A percentile compares a stretch with the other conserved stretches of the same genome.
phyloP scores from a whole-genome alignment of 2,329 filamentous ascomycete genomes.

The Epichloe hybrida region DNA sequence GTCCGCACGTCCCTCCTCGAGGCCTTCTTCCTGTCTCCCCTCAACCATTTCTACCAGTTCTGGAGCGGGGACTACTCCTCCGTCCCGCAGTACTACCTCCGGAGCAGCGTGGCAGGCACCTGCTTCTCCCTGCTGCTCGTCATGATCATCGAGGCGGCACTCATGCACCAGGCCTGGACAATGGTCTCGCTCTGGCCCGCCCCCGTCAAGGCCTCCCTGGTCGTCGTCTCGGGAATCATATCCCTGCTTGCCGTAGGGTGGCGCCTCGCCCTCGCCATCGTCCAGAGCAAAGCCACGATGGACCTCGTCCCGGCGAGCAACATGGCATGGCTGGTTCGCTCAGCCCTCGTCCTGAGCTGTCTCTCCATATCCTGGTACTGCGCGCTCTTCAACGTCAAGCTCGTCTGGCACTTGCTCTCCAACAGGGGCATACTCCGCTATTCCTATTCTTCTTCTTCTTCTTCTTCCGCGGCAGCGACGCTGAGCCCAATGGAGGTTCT shows the following conservation, averaged over 20 bases:
- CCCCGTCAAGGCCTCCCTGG: constrained; percentile 18
- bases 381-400: constrained; percentile 38
- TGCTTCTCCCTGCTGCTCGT: constrained; percentile 30
- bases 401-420: constrained; percentile 32
- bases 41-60: constrained; percentile 46
- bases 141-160: constrained; percentile 30
- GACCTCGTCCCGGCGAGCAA: constrained; percentile 9
- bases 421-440: constrained; percentile 34
- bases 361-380: constrained; percentile 39
- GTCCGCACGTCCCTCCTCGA: constrained; percentile 44
- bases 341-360: constrained; percentile 25
- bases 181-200: constrained; percentile 36
- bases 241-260: constrained; percentile 19
- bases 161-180: constrained; percentile 39
- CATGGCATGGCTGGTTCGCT: constrained; percentile 25
- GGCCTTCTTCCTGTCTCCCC: constrained; percentile 46
- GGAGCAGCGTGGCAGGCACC: constrained; percentile 25
- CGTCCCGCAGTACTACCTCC: constrained; percentile 27
- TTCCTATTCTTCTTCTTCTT: constrained; percentile 13
- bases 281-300: constrained; percentile 23
- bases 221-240: constrained; percentile 21
- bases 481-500: constrained; percentile 40
- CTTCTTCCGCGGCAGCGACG: constrained; percentile 2
- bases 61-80: constrained; percentile 40
- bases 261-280: constrained; percentile 20